Evolutionary conservation across 768 basidiomycete species (phyloP).

Genomic region (Kondoa malvinella): DNA sequence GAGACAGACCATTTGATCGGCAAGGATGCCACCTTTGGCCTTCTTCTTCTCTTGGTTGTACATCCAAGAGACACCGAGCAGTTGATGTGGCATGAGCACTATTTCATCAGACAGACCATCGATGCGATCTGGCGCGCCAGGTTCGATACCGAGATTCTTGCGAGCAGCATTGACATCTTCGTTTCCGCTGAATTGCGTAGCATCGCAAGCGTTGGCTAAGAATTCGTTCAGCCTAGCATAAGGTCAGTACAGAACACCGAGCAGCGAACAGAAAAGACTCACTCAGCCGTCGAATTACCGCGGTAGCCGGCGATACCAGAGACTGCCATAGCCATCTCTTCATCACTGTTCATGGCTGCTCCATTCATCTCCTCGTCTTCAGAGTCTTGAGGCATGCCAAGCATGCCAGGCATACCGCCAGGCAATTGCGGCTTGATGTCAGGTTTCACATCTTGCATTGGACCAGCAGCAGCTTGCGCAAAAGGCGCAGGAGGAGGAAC

Average conservation of each 20-base stretch:
- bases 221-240: not conserved
- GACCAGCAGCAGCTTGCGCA: not conserved
- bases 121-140: not conserved
- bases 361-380: not conserved
- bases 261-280: not conserved
- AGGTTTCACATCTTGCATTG: not conserved
- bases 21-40: not conserved
- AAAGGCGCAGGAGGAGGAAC: not conserved
- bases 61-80: not conserved
- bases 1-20: not conserved
- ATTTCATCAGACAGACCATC: not conserved
- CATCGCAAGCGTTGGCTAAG: not conserved
- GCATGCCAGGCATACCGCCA: not conserved
- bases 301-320: not conserved
- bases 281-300: not conserved
- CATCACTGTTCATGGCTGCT: not conserved
- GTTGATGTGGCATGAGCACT: not conserved
- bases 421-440: not conserved
- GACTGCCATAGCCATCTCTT: not conserved
- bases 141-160: not conserved
- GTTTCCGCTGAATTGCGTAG: not conserved
- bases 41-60: not conserved
- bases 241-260: not conserved
- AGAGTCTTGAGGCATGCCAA: not conserved
- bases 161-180: not conserved